These are phyloP conservation scores for Saccharomycopsis sp. DNA, from an alignment of 805 yeast genomes.

Conservation along the genomic window DNA sequence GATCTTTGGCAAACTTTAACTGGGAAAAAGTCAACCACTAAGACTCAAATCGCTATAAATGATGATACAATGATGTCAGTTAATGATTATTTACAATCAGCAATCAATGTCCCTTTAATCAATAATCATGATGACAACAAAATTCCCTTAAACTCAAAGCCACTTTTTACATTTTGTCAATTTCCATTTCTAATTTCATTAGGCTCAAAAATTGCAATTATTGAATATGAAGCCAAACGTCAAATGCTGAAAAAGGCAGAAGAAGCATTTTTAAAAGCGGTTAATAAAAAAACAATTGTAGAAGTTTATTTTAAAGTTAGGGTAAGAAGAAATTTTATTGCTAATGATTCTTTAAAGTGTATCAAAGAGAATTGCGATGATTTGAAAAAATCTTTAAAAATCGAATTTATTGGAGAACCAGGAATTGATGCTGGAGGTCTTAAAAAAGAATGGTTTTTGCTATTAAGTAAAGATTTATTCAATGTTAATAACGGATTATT, in stretches of 20 bases:
- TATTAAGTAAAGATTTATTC: slow-evolving; percentile 62
- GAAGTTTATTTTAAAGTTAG: slow-evolving; percentile 61
- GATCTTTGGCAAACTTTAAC: slow-evolving; percentile 63
- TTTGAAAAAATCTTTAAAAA: slow-evolving; percentile 61
- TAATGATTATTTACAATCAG: slow-evolving; percentile 14
- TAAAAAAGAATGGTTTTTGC: slow-evolving; percentile 85
- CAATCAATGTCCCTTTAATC: slow-evolving; percentile 8
- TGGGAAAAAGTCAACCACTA: slow-evolving; percentile 20
- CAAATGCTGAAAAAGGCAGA: slow-evolving; percentile 84
- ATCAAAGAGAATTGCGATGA: slow-evolving; percentile 47
- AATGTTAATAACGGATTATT: slow-evolving; percentile 62
- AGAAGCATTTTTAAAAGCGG: slow-evolving; percentile 71
- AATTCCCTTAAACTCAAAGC: slow-evolving; percentile 13
- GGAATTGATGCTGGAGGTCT: slow-evolving; percentile 96
- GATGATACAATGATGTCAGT: slow-evolving; percentile 11
- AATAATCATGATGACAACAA: too few relatives aligned
- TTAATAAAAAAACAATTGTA: slow-evolving; percentile 48
- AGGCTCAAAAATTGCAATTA: slow-evolving; percentile 70
- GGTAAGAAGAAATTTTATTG: slow-evolving; percentile 56
- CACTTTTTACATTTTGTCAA: slow-evolving; percentile 57
- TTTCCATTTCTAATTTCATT: slow-evolving; percentile 74
- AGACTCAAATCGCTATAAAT: slow-evolving; percentile 6
- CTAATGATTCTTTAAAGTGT: slow-evolving; percentile 64
- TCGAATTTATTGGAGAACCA: slow-evolving; percentile 79
- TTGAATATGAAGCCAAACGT: slow-evolving; percentile 72